These are phyloP conservation scores for Xylaria sp. DNA, from an alignment of 2,329 filamentous ascomycete species.

Conservation along the genomic window DNA sequence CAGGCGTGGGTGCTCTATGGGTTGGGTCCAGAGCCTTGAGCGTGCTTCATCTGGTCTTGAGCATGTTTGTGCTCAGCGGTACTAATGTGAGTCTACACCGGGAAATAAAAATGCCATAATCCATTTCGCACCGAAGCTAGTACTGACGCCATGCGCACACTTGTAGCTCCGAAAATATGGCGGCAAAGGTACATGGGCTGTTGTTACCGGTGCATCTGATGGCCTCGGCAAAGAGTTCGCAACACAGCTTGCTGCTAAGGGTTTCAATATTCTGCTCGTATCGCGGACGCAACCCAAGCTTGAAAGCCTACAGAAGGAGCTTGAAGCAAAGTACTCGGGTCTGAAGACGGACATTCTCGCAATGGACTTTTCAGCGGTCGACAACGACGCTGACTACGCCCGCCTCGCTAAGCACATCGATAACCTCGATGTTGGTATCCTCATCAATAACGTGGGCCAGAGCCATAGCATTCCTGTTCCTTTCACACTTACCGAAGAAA, in stretches of 20 bases:
- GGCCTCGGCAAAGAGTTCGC: slow-evolving; percentile 98
- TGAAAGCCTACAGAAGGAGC: slow-evolving; percentile 77
- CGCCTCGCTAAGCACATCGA: slow-evolving; percentile 74
- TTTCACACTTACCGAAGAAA: slow-evolving; percentile 80
- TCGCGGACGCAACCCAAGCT: slow-evolving; percentile 97
- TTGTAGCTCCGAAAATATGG: slow-evolving; percentile 87
- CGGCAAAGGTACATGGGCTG: slow-evolving; percentile 90
- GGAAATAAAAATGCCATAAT: background rate
- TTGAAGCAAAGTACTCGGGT: slow-evolving; percentile 74
- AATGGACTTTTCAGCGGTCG: slow-evolving; percentile 86
- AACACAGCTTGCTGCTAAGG: slow-evolving; percentile 86
- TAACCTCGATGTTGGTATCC: slow-evolving; percentile 82
- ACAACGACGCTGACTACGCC: slow-evolving; percentile 83
- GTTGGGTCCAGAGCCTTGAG: slow-evolving; percentile 67
- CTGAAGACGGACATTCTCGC: slow-evolving; percentile 81
- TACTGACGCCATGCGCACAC: slow-evolving; percentile 38
- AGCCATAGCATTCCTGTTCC: slow-evolving; percentile 93
- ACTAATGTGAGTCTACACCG: slow-evolving; percentile 62
- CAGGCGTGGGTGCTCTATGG: slow-evolving; percentile 68
- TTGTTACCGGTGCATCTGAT: slow-evolving; percentile 95
- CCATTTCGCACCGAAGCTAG: background rate
- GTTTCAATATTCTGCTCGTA: slow-evolving; percentile 94
- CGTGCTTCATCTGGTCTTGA: slow-evolving; percentile 71
- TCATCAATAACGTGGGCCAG: slow-evolving; percentile 97
- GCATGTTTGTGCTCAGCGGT: slow-evolving; percentile 74